These are phyloP conservation scores for Cetraspora pellucida DNA, from an alignment of 192 early-diverging fungal species.

Conservation along the genomic window DNA sequence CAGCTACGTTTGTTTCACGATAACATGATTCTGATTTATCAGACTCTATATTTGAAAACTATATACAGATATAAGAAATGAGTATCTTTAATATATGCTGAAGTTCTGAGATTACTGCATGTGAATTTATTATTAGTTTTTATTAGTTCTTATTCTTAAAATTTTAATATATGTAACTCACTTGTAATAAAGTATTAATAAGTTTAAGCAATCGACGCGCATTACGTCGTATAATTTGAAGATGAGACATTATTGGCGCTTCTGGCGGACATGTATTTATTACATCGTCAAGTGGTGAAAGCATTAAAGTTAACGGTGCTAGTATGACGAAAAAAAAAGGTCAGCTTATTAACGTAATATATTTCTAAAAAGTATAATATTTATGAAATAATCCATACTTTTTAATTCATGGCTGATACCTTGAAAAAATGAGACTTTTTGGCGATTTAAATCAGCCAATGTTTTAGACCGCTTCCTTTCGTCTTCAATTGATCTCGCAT, in stretches of 20 bases:
- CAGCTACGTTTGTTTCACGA: conserved; percentile 49
- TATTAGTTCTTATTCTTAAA: too few relatives aligned
- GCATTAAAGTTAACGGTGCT: conserved; percentile 40
- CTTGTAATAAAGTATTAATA: conserved; percentile 59
- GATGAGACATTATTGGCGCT: conserved; percentile 28
- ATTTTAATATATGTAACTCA: not conserved
- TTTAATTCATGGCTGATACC: conserved; percentile 50
- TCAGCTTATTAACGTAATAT: not conserved
- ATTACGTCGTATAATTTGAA: conserved; percentile 57
- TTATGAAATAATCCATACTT: conserved; percentile 37
- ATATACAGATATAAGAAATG: not conserved
- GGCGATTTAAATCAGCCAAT: conserved; percentile 43
- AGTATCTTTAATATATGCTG: not conserved
- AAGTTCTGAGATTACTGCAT: too few relatives aligned
- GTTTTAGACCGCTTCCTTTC: conserved; percentile 42
- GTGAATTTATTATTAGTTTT: too few relatives aligned
- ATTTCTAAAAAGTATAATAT: not conserved
- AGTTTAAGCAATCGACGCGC: conserved; percentile 57
- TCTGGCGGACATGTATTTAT: conserved; percentile 35
- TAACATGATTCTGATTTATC: conserved; percentile 40
- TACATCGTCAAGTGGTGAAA: conserved; percentile 49
- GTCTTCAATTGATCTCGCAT: conserved; percentile 42
- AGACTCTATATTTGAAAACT: conserved; percentile 22
- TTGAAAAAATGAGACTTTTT: conserved; percentile 49
- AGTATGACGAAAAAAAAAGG: not conserved